These are phyloP conservation scores for Eucalyptus curtisii DNA, from an alignment of 345 rosid species.

Conservation along the genomic window DNA sequence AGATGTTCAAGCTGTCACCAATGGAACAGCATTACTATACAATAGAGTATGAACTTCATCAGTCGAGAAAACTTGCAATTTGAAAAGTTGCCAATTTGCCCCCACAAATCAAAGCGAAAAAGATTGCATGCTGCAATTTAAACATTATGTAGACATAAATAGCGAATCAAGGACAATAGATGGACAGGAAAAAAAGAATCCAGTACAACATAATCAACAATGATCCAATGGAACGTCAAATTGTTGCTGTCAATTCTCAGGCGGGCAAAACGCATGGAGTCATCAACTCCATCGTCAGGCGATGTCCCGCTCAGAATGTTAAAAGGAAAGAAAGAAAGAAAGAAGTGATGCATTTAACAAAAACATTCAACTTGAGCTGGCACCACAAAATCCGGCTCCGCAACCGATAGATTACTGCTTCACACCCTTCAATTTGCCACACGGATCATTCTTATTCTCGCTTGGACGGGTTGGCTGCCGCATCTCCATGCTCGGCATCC, in stretches of 20 bases:
- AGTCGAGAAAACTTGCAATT: neutral
- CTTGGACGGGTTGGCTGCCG: slow-evolving; percentile 3
- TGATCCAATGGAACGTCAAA: neutral
- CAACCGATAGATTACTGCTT: neutral
- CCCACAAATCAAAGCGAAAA: neutral
- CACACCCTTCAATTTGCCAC: neutral
- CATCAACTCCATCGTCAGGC: neutral
- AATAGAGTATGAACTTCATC: neutral
- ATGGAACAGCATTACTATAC: neutral
- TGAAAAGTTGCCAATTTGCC: neutral
- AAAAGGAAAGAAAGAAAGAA: neutral
- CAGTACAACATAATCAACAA: neutral
- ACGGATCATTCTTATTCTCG: neutral
- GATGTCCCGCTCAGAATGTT: neutral
- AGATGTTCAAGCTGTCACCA: neutral
- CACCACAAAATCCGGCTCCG: neutral
- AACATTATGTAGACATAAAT: neutral
- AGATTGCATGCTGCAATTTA: neutral
- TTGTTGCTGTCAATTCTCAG: neutral
- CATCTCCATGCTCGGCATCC: neutral
- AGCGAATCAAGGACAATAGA: neutral
- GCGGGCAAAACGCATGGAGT: neutral
- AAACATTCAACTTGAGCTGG: neutral
- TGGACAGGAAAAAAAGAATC: neutral
- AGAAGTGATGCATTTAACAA: neutral